These are phyloP conservation scores for Beauveria caledonica DNA, from an alignment of 2,329 filamentous ascomycete genomes.

Conservation along the genomic window DNA sequence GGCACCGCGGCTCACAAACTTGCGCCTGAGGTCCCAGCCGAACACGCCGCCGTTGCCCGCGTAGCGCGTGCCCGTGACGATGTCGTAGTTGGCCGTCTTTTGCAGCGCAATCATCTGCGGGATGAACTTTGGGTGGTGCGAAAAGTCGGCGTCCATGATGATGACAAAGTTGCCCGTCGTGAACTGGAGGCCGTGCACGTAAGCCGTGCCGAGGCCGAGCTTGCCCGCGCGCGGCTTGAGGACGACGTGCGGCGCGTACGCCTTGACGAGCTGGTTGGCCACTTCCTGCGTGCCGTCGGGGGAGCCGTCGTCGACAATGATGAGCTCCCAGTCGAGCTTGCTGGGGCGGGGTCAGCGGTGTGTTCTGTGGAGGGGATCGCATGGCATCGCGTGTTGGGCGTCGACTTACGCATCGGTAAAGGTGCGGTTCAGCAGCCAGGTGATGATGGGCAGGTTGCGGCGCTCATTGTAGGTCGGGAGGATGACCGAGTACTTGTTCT, in stretches of 20 bases:
- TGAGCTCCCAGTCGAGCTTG: slow-evolving; percentile 91
- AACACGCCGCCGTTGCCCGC: slow-evolving; percentile 83
- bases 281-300: slow-evolving; percentile 91
- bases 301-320: slow-evolving; percentile 96
- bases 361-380: not conserved
- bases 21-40: slow-evolving; percentile 92
- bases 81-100: slow-evolving; percentile 73
- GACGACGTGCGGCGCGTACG: slow-evolving; percentile 70
- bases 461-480: slow-evolving; percentile 98
- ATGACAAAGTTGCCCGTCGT: slow-evolving; percentile 90
- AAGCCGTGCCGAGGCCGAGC: slow-evolving; percentile 92
- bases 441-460: slow-evolving; percentile 90
- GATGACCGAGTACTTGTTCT: slow-evolving; percentile 90
- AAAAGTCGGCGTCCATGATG: slow-evolving; percentile 99
- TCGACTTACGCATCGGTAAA: slow-evolving; percentile 72
- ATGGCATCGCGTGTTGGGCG: not conserved
- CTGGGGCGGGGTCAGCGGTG: slow-evolving; percentile 34
- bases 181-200: slow-evolving; percentile 89
- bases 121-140: slow-evolving; percentile 98
- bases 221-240: slow-evolving; percentile 89
- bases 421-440: slow-evolving; percentile 86
- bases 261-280: slow-evolving; percentile 80
- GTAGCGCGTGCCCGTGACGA: slow-evolving; percentile 94
- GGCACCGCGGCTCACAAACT: slow-evolving; percentile 75
- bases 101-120: slow-evolving; percentile 84